These are phyloP conservation scores for Aspergillus vadensis DNA, from an alignment of 2,329 filamentous ascomycete genomes.

Conservation along the genomic window DNA sequence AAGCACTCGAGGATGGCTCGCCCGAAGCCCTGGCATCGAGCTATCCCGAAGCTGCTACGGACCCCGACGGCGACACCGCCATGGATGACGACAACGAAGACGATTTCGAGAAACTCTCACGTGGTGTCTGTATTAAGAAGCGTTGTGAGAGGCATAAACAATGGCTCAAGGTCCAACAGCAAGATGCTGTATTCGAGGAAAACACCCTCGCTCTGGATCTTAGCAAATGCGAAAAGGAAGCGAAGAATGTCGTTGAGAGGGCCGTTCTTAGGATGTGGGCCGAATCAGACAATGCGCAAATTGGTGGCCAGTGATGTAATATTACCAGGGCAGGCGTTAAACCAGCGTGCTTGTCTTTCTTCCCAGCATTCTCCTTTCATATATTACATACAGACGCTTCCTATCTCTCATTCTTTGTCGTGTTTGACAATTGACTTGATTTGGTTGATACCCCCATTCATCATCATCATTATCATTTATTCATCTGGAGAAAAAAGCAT, in stretches of 20 bases:
- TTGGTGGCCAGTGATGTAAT: slow-evolving; percentile 15
- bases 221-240: slow-evolving; percentile 42
- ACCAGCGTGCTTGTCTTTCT: not conserved
- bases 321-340: not conserved
- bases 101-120: slow-evolving; percentile 36
- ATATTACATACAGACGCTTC: not conserved
- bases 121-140: slow-evolving; percentile 51
- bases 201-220: slow-evolving; percentile 43
- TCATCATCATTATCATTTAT: slow-evolving; percentile 13
- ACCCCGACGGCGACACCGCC: slow-evolving; percentile 38
- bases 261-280: slow-evolving; percentile 48
- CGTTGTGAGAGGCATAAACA: slow-evolving; percentile 52
- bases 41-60: slow-evolving; percentile 23
- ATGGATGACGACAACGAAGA: slow-evolving; percentile 36
- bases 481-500: slow-evolving; percentile 17
- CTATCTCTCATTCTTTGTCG: not conserved
- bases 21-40: slow-evolving; percentile 35
- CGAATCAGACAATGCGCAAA: slow-evolving; percentile 31
- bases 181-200: slow-evolving; percentile 48
- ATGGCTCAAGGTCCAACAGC: slow-evolving; percentile 51
- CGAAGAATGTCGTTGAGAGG: slow-evolving; percentile 45
- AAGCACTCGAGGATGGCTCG: slow-evolving; percentile 42
- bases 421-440: slow-evolving; percentile 3
- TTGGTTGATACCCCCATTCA: slow-evolving; percentile 30
- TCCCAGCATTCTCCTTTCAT: not conserved